Percentiles rank a stretch among this genome's conserved stretches.
Conservation (phyloP, 1,284 basidiomycete genomes). For the Amanita bisporigera region DNA sequence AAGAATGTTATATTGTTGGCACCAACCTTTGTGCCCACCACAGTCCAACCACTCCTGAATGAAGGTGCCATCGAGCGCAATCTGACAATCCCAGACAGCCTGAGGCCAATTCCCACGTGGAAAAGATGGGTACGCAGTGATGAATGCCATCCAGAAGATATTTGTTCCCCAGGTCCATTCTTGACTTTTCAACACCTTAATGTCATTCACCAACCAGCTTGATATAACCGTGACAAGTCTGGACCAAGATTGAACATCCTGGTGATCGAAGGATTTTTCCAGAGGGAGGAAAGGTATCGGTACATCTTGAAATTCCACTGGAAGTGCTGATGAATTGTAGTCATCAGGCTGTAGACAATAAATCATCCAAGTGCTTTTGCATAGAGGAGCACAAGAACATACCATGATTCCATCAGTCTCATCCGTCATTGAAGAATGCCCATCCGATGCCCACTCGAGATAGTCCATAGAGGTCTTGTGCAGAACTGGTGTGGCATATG, state of each 20-base stretch:
- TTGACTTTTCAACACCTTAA: neutral
- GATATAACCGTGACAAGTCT: constrained; percentile 5
- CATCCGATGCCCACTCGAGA: too few species aligned
- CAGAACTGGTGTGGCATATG: too few species aligned
- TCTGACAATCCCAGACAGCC: constrained; percentile 8
- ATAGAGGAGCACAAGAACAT: too few species aligned
- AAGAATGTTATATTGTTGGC: constrained; percentile 1
- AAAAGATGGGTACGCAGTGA: constrained; percentile 12
- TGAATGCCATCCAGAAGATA: constrained; percentile 14
- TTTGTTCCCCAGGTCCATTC: constrained; percentile 15
- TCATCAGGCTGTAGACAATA: constrained; percentile 1
- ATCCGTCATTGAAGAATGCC: too few species aligned
- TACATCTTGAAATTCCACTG: neutral
- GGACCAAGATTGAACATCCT: neutral
- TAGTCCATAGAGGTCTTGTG: too few species aligned
- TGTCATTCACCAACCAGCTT: constrained; percentile 6
- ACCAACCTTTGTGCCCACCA: neutral
- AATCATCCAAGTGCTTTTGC: too few species aligned
- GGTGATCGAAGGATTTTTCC: constrained; percentile 6
- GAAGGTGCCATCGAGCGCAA: constrained; percentile 10
- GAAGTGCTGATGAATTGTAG: neutral
- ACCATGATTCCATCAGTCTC: too few species aligned
- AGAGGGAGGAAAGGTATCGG: constrained; percentile 2
- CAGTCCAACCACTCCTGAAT: constrained; percentile 9
- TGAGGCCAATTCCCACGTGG: constrained; percentile 11